Evolutionary conservation across 257 asterid genomes (phyloP), one percentile per base, ranked within the genome.

Genomic region (Paraleonurus japonicus): DNA sequence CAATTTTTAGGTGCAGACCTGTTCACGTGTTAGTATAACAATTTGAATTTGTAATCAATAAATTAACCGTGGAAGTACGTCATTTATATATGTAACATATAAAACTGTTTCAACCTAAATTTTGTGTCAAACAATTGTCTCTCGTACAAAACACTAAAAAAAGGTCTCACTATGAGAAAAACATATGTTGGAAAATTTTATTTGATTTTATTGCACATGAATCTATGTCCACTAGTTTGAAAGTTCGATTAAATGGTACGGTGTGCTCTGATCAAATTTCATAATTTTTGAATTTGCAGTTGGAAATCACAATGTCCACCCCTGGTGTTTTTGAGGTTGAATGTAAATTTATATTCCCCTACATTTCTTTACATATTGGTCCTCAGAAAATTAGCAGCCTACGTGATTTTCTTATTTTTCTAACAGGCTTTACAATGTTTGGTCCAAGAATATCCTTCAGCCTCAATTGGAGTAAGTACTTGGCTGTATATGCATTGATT

Each of bases 241-340:
- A 35, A 12, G 59, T 15, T 65, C 1, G 41, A 6, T 30, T 26
- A 22, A 50, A 28, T 65, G 54, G 19, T 11, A 24, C 10, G 9
- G 50, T 28, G 61, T 53, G 32, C 60, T 73, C 76, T 78, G 69
- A 50, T 37, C 57, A 35, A 30, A 43, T 60, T 8, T 41, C 30
- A n/a, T 53, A 32, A 24, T 41, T 73, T 69, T 63, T 45, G 20
- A n/a, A 59, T 67, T 79, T 80, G 80, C 93, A 89, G 96, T 80
- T 92, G 71, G 97, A 92, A 75, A 84, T 92, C 72, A 86, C 86
- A 66, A 78, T 84, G 84, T 83, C 95, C 24, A 87, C 89, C 17
- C 95, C 95, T 2, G 93, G 90, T 78, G 93, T 82, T 58, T 81
- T 87, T 71, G 93, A 89, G 95, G 97, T 92, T 47, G 78, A 61